These are phyloP conservation scores for Pleurotus tuber-regium DNA, from an alignment of 768 basidiomycete species.

Conservation along the genomic window DNA sequence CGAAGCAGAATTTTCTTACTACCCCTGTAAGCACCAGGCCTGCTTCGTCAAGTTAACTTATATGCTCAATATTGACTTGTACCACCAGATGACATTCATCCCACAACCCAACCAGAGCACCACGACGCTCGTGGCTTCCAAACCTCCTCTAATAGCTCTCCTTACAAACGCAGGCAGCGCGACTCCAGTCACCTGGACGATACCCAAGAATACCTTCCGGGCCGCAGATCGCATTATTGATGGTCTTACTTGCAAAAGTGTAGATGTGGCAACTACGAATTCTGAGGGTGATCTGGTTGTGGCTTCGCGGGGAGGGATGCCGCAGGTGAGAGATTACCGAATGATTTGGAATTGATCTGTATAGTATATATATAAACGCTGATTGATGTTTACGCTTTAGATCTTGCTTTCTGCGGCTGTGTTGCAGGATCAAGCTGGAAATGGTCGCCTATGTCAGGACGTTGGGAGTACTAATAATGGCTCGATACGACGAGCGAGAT, in stretches of 20 bases:
- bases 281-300: conserved; percentile 40
- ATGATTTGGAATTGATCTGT: too few species aligned
- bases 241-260: conserved; percentile 41
- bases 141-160: conserved; percentile 54
- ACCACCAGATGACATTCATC: conserved; percentile 43
- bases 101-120: conserved; percentile 26
- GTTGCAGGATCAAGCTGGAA: too few species aligned
- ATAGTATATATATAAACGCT: too few species aligned
- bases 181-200: conserved; percentile 39
- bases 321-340: too few species aligned
- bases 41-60: background rate
- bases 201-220: conserved; percentile 34
- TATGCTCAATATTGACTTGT: background rate
- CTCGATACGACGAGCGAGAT: too few species aligned
- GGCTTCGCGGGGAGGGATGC: conserved; percentile 40
- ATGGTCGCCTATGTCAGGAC: too few species aligned
- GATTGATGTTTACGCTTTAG: background rate
- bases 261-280: conserved; percentile 28
- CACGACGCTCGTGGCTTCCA: conserved; percentile 46
- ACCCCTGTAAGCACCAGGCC: conserved; percentile 35
- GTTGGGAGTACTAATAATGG: too few species aligned
- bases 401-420: background rate
- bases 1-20: conserved; percentile 42
- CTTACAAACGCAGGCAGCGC: conserved; percentile 51
- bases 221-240: conserved; percentile 46